Evolutionary conservation across 108 stramenopile species (phyloP).

Genomic region (Parietichytrium sp.): DNA sequence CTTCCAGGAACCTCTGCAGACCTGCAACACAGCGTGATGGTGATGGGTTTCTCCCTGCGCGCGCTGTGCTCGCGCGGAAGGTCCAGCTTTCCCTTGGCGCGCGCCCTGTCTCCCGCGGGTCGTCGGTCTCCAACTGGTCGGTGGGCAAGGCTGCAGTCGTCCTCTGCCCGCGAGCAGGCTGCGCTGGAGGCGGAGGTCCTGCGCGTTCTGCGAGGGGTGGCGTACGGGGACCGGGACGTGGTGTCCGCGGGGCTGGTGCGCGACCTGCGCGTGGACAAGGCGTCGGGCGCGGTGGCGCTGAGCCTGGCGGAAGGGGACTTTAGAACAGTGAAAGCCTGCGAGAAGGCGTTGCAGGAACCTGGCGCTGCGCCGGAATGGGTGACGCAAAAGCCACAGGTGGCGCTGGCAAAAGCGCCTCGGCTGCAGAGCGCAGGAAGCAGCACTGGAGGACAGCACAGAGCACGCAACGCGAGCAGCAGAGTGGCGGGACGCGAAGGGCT

Average conservation of each 20-base stretch:
- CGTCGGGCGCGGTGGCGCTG: background rate
- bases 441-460: background rate
- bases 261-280: constrained; percentile 5
- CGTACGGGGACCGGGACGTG: background rate
- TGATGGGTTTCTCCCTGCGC: no score
- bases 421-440: background rate
- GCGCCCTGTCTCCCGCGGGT: no score
- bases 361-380: no score
- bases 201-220: background rate
- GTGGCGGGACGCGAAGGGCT: background rate
- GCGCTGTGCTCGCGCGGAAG: no score
- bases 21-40: no score
- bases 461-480: background rate
- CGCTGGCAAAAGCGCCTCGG: background rate
- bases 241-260: constrained; percentile 2
- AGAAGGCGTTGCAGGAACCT: background rate
- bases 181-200: constrained; percentile 10
- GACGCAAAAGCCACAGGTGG: no score
- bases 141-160: no score
- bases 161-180: background rate
- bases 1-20: no score
- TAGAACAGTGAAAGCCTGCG: background rate
- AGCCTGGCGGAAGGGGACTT: background rate
- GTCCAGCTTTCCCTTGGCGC: no score
- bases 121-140: no score